These are phyloP conservation scores for Diversispora epigaea DNA, from an alignment of 192 early-diverging fungal genomes.

Conservation along the genomic window DNA sequence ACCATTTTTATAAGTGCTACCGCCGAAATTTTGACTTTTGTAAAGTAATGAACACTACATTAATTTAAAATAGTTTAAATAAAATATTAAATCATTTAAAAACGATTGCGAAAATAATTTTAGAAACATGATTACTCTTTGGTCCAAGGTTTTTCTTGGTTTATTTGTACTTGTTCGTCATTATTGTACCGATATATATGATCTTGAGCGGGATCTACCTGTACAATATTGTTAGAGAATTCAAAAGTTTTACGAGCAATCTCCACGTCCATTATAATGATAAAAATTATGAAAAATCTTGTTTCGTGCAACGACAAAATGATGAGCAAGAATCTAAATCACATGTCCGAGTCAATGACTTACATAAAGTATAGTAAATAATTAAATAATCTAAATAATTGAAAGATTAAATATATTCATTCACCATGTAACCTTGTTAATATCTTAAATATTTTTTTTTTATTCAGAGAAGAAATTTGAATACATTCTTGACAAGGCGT, in stretches of 20 bases:
- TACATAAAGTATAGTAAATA: too few relatives aligned
- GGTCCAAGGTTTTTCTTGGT: slow-evolving; percentile 77
- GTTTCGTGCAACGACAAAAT: not conserved
- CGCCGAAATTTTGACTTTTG: slow-evolving; percentile 87
- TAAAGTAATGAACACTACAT: slow-evolving; percentile 79
- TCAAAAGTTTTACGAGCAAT: slow-evolving; percentile 60
- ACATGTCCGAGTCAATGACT: too few relatives aligned
- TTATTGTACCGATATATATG: slow-evolving; percentile 81
- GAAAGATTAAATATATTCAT: too few relatives aligned
- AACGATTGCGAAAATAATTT: not conserved
- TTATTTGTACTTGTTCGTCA: slow-evolving; percentile 60
- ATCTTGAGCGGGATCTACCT: slow-evolving; percentile 66
- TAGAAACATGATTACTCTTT: slow-evolving; percentile 60
- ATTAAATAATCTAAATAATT: too few relatives aligned
- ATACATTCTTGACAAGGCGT: too few relatives aligned
- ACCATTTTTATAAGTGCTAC: slow-evolving; percentile 98
- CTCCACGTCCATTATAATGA: slow-evolving; percentile 43
- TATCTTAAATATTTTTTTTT: too few relatives aligned
- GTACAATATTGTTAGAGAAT: slow-evolving; percentile 76
- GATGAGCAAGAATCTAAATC: too few relatives aligned
- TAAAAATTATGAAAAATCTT: not conserved
- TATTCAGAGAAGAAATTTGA: too few relatives aligned
- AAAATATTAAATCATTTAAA: not conserved
- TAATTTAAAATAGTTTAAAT: not conserved
- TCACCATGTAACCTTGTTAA: too few relatives aligned